Conservation (phyloP, 768 basidiomycete species). For the Mycena galopus region DNA sequence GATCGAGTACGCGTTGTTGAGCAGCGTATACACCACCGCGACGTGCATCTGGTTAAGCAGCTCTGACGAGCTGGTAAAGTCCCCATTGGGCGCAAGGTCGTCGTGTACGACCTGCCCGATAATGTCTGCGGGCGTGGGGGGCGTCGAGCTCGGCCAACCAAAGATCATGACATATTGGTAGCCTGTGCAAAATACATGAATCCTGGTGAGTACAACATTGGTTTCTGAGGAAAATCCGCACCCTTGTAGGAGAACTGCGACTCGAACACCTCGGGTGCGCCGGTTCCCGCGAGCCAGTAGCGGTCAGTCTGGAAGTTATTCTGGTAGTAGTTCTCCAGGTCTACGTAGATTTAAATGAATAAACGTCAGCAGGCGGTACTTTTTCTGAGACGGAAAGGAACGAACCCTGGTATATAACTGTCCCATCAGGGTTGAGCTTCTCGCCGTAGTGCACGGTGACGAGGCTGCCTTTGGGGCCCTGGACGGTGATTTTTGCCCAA, state of each 20-base stretch:
- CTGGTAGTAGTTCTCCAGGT: conserved; percentile 38
- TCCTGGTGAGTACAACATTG: too few relatives aligned
- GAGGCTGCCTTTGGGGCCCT: conserved; percentile 42
- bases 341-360: not conserved
- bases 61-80: conserved; percentile 36
- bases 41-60: conserved; percentile 41
- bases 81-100: conserved; percentile 36
- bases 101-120: conserved; percentile 43
- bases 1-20: conserved; percentile 43
- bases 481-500: conserved; percentile 44
- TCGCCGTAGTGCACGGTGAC: conserved; percentile 48
- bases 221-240: too few relatives aligned
- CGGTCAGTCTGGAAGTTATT: conserved; percentile 46
- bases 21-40: conserved; percentile 40
- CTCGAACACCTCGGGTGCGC: conserved; percentile 39
- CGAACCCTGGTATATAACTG: conserved; percentile 32
- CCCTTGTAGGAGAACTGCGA: conserved; percentile 45
- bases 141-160: conserved; percentile 40
- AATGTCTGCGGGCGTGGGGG: conserved; percentile 39
- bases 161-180: conserved; percentile 43
- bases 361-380: not conserved
- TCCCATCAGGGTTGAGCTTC: conserved; percentile 42
- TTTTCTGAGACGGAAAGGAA: not conserved
- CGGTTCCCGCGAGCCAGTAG: conserved; percentile 43
- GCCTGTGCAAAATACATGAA: conserved; percentile 12